Conservation (phyloP, 2,329 filamentous ascomycete species). For the Pseudohalonectria lignicola region DNA sequence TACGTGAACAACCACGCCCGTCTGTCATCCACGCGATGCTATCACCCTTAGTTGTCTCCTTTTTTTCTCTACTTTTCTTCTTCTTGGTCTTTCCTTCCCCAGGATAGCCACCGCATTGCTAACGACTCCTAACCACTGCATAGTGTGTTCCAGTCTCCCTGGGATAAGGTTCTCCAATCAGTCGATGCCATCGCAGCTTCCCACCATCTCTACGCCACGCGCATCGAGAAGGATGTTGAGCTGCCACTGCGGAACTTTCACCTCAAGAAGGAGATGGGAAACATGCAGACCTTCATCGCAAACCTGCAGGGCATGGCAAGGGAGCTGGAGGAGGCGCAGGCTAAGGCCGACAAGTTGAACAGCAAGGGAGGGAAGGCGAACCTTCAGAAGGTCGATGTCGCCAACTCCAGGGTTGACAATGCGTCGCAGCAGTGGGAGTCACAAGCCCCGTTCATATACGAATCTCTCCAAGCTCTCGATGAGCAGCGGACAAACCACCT, state of each 20-base stretch:
- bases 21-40: too few relatives aligned
- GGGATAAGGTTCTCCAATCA: conserved; percentile 75
- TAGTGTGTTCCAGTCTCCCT: conserved; percentile 83
- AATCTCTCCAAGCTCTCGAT: conserved; percentile 82
- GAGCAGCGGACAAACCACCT: conserved; percentile 83
- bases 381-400: conserved; percentile 66
- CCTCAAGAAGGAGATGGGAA: conserved; percentile 64
- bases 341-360: conserved; percentile 73
- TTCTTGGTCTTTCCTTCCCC: too few relatives aligned
- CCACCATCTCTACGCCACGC: conserved; percentile 68
- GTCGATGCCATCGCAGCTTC: conserved; percentile 73
- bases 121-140: neutral
- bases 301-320: conserved; percentile 74
- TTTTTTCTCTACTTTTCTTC: too few relatives aligned
- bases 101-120: neutral
- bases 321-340: conserved; percentile 74
- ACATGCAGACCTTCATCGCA: conserved; percentile 68
- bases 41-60: too few relatives aligned
- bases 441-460: conserved; percentile 89
- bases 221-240: conserved; percentile 85
- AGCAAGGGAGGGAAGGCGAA: conserved; percentile 70
- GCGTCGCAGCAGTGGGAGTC: conserved; percentile 85
- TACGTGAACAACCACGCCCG: too few relatives aligned
- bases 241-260: conserved; percentile 68
- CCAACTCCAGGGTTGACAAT: conserved; percentile 61